Evolutionary conservation across 257 asterid genomes (phyloP), one percentile per base, ranked within the genome.

Genomic region (Fraxinus cuspidata): DNA sequence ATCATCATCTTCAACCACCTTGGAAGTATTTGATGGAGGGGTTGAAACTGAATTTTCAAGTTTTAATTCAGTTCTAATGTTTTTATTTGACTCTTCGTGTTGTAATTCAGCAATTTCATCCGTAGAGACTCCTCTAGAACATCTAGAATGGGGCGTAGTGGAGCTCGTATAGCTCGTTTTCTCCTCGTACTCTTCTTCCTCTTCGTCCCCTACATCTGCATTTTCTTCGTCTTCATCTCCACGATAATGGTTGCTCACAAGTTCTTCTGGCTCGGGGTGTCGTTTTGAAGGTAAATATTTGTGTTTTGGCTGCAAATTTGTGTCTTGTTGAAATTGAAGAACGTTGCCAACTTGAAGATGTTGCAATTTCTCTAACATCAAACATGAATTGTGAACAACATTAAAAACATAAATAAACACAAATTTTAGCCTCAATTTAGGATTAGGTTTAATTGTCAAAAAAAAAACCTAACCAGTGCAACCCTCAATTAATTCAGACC

Each of bases 61-160:
- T 32, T 74, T 78, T 0, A 87, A 65, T 38, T 89, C 91, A 0
- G 84, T 71, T 8, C 47, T 56, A 8, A 78, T 72, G 64, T 76
- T 82, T 60, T 81, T 80, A 2, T 19, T 82, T 15, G 72, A 65
- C 1, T 19, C 72, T 0, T 38, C 79, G 3, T 23, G 82, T 64
- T 82, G 77, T 78, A 70, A 28, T 16, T 82, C 84, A 44, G 74
- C 83, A 7, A 87, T 68, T 77, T 87, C 89, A 47, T 90, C 93
- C 0, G 92, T 90, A 28, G 90, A 86, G 42, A 89, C 92, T 1
- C 93, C 94, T 63, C 83, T 84, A 19, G 97, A 92, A 73, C 90
- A 85, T 65, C 83, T 77, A 27, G 84, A 80, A 40, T 63, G 73
- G 15, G 84, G 81, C 11, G 80, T 81, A 13, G 77, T 70, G 37